Base-by-base conservation (phyloP, 2,329 filamentous ascomycete species). In the Neospermospora avenae region DNA sequence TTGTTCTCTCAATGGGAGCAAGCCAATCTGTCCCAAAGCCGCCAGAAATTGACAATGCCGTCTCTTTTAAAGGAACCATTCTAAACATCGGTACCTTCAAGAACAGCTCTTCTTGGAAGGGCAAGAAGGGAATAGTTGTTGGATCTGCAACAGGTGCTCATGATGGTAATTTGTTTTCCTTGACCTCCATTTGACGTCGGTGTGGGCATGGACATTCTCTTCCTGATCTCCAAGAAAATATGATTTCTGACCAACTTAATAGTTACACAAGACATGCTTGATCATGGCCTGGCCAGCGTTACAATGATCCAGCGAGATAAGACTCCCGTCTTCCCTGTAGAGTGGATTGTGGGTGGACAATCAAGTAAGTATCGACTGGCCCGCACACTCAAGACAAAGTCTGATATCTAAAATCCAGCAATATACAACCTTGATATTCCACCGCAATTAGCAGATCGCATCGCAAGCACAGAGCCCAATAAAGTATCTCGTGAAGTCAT, bases 101-200 rank as follows among this genome's bases (percentile, higher is more conserved):
- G 13, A 52, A 58, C 0, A 71, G 73, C 5, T 69, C 76, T 0
- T 69, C 76, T 1, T 72, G 76, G 24, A 72, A 75, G 13, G 80
- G 80, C 0, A 85, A 84, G 69, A 86, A 82, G 62, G 85, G 83
- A 0, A 74, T 88, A 2, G 81, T 89, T 0, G 77, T 89, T 0
- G 87, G 87, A 1, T 84, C 83, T 0, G 87, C 85, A 71, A 89
- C 88, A 72, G 87, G 84, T 0, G 84, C 77, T 6, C 84, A 87
- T 66, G 86, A 89, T 64, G 55, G 55, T 57, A 42, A 18, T 18
- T 54, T 8, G 37, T 25, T 16, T 20, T 39, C 13, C 11, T 13
- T 5, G 37, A 18, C 13, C 14, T 16, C 13, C 7, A 39, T 37
- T 14, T 39, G 37, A 39, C 18, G 11, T 39, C 37, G 13, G 4